These are phyloP conservation scores for Bisporella sp. DNA, from an alignment of 2,329 filamentous ascomycete genomes.

Conservation along the genomic window DNA sequence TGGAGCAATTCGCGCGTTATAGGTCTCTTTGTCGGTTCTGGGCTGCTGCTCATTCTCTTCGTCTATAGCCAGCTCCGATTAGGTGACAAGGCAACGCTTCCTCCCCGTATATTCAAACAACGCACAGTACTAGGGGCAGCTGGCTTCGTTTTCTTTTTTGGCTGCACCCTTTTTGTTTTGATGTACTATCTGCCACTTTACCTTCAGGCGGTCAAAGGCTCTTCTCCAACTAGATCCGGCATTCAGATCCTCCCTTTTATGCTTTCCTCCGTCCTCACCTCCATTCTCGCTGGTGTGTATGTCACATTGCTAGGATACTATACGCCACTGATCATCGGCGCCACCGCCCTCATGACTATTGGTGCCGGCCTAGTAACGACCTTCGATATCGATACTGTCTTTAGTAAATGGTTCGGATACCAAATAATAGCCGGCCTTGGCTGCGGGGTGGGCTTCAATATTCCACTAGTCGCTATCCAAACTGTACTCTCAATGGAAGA, in stretches of 20 bases:
- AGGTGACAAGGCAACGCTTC: constrained; percentile 41
- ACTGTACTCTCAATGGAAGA: constrained; percentile 28
- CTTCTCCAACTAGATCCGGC: constrained; percentile 13
- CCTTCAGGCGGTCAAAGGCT: constrained; percentile 19
- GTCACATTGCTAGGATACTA: constrained; percentile 29
- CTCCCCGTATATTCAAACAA: constrained; percentile 30
- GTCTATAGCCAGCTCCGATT: constrained; percentile 29
- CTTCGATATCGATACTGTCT: constrained; percentile 24
- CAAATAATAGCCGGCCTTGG: constrained; percentile 18
- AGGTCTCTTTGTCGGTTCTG: constrained; percentile 24
- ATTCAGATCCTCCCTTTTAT: constrained; percentile 19
- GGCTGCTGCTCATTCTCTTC: constrained; percentile 22
- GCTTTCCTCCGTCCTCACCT: constrained; percentile 20
- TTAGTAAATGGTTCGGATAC: constrained; percentile 42
- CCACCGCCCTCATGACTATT: constrained; percentile 10
- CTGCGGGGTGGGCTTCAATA: constrained; percentile 23
- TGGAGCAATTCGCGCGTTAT: constrained; percentile 23
- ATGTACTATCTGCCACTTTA: constrained; percentile 24
- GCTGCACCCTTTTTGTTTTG: constrained; percentile 27
- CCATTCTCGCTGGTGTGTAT: constrained; percentile 24
- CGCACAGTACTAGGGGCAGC: constrained; percentile 27
- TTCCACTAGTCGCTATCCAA: constrained; percentile 23
- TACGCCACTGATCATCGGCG: constrained; percentile 14
- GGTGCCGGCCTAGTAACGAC: constrained; percentile 29
- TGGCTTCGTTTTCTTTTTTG: constrained; percentile 17